Base-by-base conservation (phyloP, 495 filamentous ascomycete species). In the Saxophila tyrrhenica region DNA sequence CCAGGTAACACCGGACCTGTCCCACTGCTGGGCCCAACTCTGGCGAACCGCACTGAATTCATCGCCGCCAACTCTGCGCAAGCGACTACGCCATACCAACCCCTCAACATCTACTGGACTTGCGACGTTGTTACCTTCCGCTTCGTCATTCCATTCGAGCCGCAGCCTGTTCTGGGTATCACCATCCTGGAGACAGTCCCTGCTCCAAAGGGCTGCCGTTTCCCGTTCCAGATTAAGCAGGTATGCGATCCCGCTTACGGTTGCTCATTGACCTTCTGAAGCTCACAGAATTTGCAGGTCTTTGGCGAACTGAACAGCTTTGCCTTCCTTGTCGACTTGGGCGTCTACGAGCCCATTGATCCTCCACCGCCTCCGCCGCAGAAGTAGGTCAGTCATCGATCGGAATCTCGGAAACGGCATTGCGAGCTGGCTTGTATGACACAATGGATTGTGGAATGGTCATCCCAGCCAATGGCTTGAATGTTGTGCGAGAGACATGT, bases 31-130 rank as follows among this genome's bases (percentile, higher is more conserved):
- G 41, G 41, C 7, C 41, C 41, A 21, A 44, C 41, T 3, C 41
- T 44, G 3, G 41, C 19, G 41, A 21, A 21, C 15, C 7, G 41
- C 7, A 21, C 41, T 21, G 8, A 44, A 7, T 44, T 44, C n/a
- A 44, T 44, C 3, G n/a, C 5, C 16, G 7, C 41, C 41, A 44
- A 44, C n/a, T 5, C 41, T 8, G 41, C 41, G 19, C 41, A 44
- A n/a, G 41, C 41, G 7, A 3, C 8, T 17, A 44, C 41, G 3
- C 41, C 41, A 8, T 44, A 44, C 41, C 3, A 44, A n/a, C 16
- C 41, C 7, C 41, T 44, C 41, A 44, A 44, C 41, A 44, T 44
- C 41, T 44, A 44, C 41, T 44, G 41, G 41, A 44, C 41, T n/a
- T 44, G 41, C n/a, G 41, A 44, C n/a, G 41, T 44, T 44, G 19